Percentiles rank a stretch among this genome's conserved stretches.
Evolutionary conservation across 257 asterid genomes (phyloP).

Genomic region (Penstemon davidsonii): DNA sequence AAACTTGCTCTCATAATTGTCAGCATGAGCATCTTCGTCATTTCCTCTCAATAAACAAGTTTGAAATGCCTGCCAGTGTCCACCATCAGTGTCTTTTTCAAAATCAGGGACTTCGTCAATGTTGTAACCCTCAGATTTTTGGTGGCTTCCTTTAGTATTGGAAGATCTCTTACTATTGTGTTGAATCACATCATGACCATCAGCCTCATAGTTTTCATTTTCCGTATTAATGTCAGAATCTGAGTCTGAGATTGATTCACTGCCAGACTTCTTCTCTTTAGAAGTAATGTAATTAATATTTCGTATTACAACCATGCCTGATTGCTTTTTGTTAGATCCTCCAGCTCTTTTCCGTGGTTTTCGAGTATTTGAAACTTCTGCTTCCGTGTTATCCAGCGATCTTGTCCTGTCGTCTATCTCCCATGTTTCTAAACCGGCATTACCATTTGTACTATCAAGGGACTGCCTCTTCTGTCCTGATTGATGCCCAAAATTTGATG

Average conservation of each 20-base stretch:
- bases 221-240: conserved; percentile 46
- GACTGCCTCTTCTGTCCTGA: conserved; percentile 50
- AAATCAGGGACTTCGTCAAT: conserved; percentile 38
- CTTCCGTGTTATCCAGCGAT: conserved; percentile 41
- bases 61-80: conserved; percentile 92
- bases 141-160: conserved; percentile 38
- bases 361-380: conserved; percentile 46
- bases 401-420: conserved; percentile 33
- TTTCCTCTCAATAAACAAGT: conserved; percentile 67
- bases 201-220: conserved; percentile 42
- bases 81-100: conserved; percentile 58
- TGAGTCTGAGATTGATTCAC: conserved; percentile 48
- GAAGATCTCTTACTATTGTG: conserved; percentile 43
- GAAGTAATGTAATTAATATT: conserved; percentile 54
- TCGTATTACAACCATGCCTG: conserved; percentile 50
- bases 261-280: conserved; percentile 40
- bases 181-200: conserved; percentile 31
- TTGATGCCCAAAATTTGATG: conserved; percentile 38
- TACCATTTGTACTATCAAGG: conserved; percentile 48
- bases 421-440: conserved; percentile 46
- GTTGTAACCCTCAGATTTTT: conserved; percentile 30
- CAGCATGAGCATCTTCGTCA: conserved; percentile 52
- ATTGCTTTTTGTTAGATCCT: conserved; percentile 44
- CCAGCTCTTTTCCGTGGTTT: conserved; percentile 49
- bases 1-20: conserved; percentile 44